phyloP scores from a whole-genome alignment of 148 eudicot genomes.

The Diospyros kaki region DNA sequence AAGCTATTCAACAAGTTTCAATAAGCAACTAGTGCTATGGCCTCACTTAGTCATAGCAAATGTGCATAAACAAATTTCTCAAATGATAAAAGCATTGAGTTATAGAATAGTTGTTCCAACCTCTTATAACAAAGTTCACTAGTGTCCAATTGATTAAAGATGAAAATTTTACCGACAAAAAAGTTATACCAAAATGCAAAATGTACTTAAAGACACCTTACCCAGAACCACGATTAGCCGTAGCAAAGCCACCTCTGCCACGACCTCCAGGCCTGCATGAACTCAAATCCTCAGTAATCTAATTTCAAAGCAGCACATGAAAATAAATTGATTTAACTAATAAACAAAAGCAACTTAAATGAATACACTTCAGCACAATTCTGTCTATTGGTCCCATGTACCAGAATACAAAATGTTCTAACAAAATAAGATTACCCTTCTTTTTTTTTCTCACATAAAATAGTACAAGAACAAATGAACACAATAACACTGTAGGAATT shows the following conservation, averaged over 20 bases:
- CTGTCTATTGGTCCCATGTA: neutral
- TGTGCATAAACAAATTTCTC: neutral
- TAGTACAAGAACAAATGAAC: neutral
- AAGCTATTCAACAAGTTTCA: no score
- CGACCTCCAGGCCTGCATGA: conserved; percentile 53
- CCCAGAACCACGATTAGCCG: conserved; percentile 40
- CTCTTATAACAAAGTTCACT: no score
- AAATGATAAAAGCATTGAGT: neutral
- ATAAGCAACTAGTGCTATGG: no score
- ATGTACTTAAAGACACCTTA: conserved; percentile 21
- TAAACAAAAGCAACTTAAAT: neutral
- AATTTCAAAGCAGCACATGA: neutral
- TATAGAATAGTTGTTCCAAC: no score
- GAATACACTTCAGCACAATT: neutral
- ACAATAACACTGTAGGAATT: neutral
- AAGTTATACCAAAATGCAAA: neutral
- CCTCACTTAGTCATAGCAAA: neutral
- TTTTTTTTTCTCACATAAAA: neutral
- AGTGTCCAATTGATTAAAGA: neutral
- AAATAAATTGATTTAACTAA: neutral
- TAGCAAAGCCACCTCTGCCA: conserved; percentile 30
- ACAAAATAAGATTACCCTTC: neutral
- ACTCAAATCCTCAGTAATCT: neutral
- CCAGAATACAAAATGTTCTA: neutral
- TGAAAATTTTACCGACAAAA: neutral